These are phyloP conservation scores for Solanum bulbocastanum DNA, from an alignment of 257 asterid genomes.

Conservation along the genomic window DNA sequence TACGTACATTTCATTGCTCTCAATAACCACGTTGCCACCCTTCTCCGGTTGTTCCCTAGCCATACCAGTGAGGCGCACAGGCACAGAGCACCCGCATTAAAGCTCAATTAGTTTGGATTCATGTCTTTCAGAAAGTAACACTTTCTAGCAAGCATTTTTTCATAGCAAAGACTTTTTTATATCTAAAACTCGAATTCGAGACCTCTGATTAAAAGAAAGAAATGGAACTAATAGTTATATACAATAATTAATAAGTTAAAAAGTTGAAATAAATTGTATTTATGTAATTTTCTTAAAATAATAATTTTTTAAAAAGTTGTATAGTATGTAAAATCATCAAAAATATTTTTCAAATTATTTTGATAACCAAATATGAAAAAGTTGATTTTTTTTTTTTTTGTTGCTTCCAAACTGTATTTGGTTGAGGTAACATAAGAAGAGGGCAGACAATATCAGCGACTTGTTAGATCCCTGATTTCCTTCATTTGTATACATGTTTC, in stretches of 20 bases:
- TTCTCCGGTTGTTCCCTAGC: background rate
- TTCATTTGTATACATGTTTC: background rate
- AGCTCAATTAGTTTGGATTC: background rate
- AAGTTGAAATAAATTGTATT: background rate
- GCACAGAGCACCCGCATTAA: no score
- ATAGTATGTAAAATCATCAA: background rate
- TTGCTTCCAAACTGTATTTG: background rate
- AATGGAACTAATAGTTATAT: background rate
- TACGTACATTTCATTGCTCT: background rate
- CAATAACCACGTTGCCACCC: background rate
- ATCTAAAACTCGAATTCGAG: accelerated
- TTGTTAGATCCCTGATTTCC: background rate
- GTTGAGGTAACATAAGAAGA: background rate
- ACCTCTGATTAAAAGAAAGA: background rate
- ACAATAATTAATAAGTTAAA: background rate
- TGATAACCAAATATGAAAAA: no score
- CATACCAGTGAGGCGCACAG: background rate
- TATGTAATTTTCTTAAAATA: background rate
- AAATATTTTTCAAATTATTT: background rate
- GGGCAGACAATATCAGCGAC: background rate
- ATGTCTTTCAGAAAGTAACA: background rate
- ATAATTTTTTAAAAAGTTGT: background rate
- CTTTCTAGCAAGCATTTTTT: background rate
- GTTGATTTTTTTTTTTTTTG: background rate
- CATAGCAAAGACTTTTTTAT: background rate